Conservation (phyloP, 768 basidiomycete species). For the Mycena crocata region DNA sequence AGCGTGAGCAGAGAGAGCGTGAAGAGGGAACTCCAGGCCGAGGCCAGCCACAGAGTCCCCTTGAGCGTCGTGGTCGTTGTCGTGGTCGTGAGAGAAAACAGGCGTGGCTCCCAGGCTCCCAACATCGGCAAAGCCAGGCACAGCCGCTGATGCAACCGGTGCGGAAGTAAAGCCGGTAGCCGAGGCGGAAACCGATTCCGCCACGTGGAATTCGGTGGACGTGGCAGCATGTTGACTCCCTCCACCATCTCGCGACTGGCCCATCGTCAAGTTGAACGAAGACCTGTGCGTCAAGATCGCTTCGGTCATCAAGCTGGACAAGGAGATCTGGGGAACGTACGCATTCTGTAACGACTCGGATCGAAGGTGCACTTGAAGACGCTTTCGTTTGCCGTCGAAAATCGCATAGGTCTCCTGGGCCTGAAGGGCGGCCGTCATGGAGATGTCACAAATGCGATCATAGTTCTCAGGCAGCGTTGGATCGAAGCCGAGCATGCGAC, state of each 20-base stretch:
- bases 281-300: neutral
- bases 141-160: too few species aligned
- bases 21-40: too few species aligned
- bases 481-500: neutral
- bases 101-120: too few species aligned
- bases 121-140: too few species aligned
- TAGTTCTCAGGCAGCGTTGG: neutral
- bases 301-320: neutral
- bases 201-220: neutral
- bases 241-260: neutral
- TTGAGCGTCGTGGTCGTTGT: too few species aligned
- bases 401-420: neutral
- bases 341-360: too few species aligned
- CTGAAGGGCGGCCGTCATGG: neutral
- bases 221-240: neutral
- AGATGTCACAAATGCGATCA: neutral
- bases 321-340: neutral
- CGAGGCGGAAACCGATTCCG: neutral
- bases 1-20: too few species aligned
- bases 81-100: too few species aligned
- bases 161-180: too few species aligned
- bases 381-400: neutral
- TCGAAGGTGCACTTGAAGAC: neutral
- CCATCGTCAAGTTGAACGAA: neutral
- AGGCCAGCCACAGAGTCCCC: too few species aligned